A percentile compares a stretch with the other conserved stretches of the same genome.
phyloP scores from a whole-genome alignment of 345 rosid genomes.

The Camelina hispida region DNA sequence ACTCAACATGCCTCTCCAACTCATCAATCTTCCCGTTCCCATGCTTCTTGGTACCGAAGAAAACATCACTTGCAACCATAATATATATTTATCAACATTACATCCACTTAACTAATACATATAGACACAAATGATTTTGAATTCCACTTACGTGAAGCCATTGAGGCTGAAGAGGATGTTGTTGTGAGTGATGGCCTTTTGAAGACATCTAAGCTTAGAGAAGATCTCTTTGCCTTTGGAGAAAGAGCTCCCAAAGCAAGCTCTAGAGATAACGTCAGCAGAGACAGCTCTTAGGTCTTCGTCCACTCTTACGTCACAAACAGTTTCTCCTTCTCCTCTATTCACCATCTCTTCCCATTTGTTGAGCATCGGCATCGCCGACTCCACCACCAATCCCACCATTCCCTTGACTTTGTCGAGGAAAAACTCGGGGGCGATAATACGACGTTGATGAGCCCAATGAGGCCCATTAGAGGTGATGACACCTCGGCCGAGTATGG shows the following conservation, averaged over 20 bases:
- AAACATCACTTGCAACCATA: constrained; percentile 41
- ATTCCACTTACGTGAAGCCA: constrained; percentile 47
- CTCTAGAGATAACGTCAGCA: constrained; percentile 66
- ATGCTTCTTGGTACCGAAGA: constrained; percentile 47
- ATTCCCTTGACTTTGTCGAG: constrained; percentile 80
- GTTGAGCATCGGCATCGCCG: constrained; percentile 49
- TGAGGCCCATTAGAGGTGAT: constrained; percentile 66
- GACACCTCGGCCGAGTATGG: constrained; percentile 77
- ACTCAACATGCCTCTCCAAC: constrained; percentile 65
- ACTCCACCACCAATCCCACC: constrained; percentile 70
- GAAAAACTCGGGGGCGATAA: constrained; percentile 79
- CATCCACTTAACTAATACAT: not conserved
- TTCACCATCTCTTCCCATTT: constrained; percentile 59
- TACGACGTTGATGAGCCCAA: constrained; percentile 74
- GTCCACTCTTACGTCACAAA: constrained; percentile 56
- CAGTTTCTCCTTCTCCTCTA: constrained; percentile 36
- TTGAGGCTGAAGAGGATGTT: constrained; percentile 45
- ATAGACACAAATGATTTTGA: not conserved
- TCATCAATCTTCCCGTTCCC: constrained; percentile 48
- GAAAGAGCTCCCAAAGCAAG: constrained; percentile 67
- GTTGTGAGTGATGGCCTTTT: constrained; percentile 51
- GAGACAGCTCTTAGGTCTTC: constrained; percentile 57
- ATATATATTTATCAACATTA: not conserved
- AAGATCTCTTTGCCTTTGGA: constrained; percentile 62
- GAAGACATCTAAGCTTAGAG: constrained; percentile 60